Evolutionary conservation across 495 filamentous ascomycete genomes (phyloP).

Genomic region (Viridothelium virens): DNA sequence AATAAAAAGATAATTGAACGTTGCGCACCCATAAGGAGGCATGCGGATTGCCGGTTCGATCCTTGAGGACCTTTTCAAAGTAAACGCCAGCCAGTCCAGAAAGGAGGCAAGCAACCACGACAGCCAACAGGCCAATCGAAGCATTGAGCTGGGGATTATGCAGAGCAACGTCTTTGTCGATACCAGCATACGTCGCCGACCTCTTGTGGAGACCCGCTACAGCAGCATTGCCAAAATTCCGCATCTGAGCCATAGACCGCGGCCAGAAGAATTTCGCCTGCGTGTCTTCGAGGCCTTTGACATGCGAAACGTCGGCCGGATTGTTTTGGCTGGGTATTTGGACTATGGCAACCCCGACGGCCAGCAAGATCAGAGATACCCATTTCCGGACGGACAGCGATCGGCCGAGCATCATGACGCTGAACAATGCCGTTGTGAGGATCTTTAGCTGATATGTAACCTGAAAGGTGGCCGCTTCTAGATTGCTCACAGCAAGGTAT

Average conservation of each 20-base stretch:
- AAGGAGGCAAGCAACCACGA: conserved; percentile 63
- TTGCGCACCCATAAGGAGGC: conserved; percentile 83
- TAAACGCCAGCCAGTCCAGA: conserved; percentile 83
- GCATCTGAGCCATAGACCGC: conserved; percentile 58
- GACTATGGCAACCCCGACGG: conserved; percentile 77
- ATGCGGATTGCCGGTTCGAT: conserved; percentile 50
- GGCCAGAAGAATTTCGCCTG: conserved; percentile 57
- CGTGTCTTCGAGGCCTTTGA: conserved; percentile 32
- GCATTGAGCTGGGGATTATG: conserved; percentile 62
- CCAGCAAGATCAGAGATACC: conserved; percentile 71
- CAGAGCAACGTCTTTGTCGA: conserved; percentile 66
- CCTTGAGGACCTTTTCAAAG: conserved; percentile 91
- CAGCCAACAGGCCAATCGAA: conserved; percentile 67
- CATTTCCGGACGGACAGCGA: conserved; percentile 64
- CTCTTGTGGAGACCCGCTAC: conserved; percentile 50
- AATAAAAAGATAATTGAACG: conserved; percentile 87
- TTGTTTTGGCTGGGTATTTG: conserved; percentile 56
- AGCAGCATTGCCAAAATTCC: conserved; percentile 41
- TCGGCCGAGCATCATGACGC: conserved; percentile 64
- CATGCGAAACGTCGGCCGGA: conserved; percentile 18
- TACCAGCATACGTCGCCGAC: conserved; percentile 95
- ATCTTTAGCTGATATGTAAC: conserved; percentile 92
- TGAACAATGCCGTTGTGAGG: conserved; percentile 83
- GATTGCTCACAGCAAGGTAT: conserved; percentile 84
- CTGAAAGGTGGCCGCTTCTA: conserved; percentile 87